Conservation (phyloP, 768 basidiomycete species). For the Pulveroboletus sp. region DNA sequence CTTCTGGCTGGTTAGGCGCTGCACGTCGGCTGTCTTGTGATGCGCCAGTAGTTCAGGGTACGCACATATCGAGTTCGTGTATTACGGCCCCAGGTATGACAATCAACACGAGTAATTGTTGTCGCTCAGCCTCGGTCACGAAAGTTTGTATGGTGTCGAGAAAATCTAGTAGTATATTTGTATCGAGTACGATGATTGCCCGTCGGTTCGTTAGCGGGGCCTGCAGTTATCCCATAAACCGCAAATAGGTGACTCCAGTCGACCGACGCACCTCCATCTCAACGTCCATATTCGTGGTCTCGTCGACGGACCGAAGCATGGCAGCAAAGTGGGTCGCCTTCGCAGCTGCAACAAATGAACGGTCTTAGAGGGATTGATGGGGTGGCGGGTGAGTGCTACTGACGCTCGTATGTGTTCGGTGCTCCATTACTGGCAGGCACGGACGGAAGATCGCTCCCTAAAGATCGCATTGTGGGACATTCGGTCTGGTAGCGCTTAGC, state of each 20-base stretch:
- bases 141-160: constrained; percentile 63
- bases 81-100: constrained; percentile 75
- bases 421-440: neutral
- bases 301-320: constrained; percentile 50
- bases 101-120: constrained; percentile 49
- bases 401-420: constrained; percentile 6
- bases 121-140: constrained; percentile 54
- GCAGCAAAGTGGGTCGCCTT: constrained; percentile 23
- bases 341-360: no score
- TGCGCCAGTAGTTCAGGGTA: neutral
- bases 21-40: neutral
- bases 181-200: constrained; percentile 65
- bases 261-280: constrained; percentile 62
- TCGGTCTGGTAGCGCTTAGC: neutral
- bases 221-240: constrained; percentile 21
- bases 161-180: constrained; percentile 70
- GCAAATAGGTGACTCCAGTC: neutral
- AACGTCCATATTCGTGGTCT: constrained; percentile 61
- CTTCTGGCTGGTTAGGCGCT: constrained; percentile 35
- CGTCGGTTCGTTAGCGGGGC: constrained; percentile 39
- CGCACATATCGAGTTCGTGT: constrained; percentile 71
- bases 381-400: neutral
- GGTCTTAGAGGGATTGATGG: neutral
- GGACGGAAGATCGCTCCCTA: neutral
- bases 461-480: constrained; percentile 4